Percentiles rank a stretch among this genome's conserved stretches.
Conservation (phyloP, 1,139 yeast species). For the Saccharomyces hybrid region DNA sequence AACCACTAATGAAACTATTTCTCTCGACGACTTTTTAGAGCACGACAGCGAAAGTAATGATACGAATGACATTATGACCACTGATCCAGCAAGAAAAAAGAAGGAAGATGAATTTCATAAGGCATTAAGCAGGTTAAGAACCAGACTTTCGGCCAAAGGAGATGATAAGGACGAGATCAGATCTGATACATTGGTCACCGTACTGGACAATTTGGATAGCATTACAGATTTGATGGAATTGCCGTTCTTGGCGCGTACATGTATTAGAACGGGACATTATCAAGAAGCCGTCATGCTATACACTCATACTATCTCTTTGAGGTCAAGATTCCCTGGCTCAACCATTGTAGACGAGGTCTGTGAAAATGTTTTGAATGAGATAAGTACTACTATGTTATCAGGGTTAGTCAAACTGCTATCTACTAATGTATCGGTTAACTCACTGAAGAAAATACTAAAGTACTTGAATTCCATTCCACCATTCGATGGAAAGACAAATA, state of each 20-base stretch:
- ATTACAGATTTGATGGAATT: constrained; percentile 73
- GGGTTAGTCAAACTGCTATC: constrained; percentile 62
- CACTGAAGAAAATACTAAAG: constrained; percentile 69
- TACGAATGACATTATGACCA: background rate
- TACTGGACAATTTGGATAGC: constrained; percentile 60
- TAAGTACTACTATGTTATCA: constrained; percentile 51
- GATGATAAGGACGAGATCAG: constrained; percentile 14
- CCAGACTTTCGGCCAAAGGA: constrained; percentile 13
- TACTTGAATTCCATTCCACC: constrained; percentile 63
- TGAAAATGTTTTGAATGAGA: constrained; percentile 48
- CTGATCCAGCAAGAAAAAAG: constrained; percentile 5
- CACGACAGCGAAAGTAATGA: constrained; percentile 14
- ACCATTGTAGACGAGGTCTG: constrained; percentile 50
- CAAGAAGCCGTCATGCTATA: constrained; percentile 60
- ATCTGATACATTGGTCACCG: constrained; percentile 32
- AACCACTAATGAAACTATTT: constrained; percentile 1
- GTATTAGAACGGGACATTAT: constrained; percentile 80
- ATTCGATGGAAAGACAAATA: constrained; percentile 31
- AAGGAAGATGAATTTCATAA: constrained; percentile 31
- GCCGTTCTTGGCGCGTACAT: constrained; percentile 72
- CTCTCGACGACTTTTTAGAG: constrained; percentile 5
- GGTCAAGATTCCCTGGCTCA: constrained; percentile 60
- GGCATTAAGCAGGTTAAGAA: constrained; percentile 25
- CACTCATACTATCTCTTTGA: constrained; percentile 58
- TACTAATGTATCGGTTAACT: constrained; percentile 71